Evolutionary conservation across 345 rosid species (phyloP).

Genomic region (Raphanus raphanistrum): DNA sequence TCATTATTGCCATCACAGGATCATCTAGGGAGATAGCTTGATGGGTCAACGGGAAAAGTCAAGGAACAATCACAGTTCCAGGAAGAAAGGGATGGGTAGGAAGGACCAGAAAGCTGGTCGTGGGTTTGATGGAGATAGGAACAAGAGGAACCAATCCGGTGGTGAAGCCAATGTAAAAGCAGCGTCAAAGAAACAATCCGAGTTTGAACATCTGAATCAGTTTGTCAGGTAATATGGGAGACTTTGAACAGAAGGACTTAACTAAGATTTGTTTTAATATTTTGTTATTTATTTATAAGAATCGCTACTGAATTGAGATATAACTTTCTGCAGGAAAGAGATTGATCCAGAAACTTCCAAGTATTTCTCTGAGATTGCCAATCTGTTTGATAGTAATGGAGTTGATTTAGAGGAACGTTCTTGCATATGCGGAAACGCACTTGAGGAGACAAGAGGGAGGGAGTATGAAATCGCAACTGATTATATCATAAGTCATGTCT

Average conservation of each 20-base stretch:
- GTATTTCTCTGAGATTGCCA: constrained; percentile 78
- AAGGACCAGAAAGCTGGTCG: constrained; percentile 49
- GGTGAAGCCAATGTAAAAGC: constrained; percentile 18
- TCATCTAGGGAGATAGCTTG: constrained; percentile 37
- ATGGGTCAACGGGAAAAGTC: constrained; percentile 58
- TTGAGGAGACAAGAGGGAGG: constrained; percentile 83
- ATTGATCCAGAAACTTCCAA: constrained; percentile 79
- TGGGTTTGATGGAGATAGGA: constrained; percentile 50
- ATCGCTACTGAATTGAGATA: not conserved
- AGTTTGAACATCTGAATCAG: constrained; percentile 48
- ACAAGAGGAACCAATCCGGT: constrained; percentile 41
- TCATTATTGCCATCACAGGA: constrained; percentile 40
- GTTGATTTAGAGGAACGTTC: constrained; percentile 77
- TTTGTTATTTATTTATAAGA: not conserved
- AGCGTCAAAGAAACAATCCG: constrained; percentile 45
- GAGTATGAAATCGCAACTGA: constrained; percentile 88
- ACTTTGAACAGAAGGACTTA: not conserved
- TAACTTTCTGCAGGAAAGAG: constrained; percentile 61
- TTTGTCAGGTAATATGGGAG: constrained; percentile 52
- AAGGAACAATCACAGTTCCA: constrained; percentile 40
- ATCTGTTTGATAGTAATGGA: constrained; percentile 73
- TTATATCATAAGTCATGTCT: constrained; percentile 77
- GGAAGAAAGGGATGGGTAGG: constrained; percentile 50
- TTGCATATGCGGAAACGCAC: constrained; percentile 71
- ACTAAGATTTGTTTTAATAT: not conserved